Percentiles rank a stretch among this genome's conserved stretches.
phyloP scores from a whole-genome alignment of 306 rosid genomes.

The Dalbergia oliveri region DNA sequence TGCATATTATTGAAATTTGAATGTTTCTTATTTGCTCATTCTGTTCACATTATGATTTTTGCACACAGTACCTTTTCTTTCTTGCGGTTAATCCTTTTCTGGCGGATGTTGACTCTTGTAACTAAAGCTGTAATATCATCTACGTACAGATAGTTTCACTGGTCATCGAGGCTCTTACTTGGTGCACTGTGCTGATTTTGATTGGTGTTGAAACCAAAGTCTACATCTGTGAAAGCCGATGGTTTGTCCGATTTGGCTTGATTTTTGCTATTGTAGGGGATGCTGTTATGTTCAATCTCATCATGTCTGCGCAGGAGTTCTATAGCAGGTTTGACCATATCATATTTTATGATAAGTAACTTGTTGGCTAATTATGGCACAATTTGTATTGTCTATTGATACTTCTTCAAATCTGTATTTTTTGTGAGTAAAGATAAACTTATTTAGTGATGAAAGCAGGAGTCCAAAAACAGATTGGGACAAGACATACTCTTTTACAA shows the following conservation, averaged over 20 bases:
- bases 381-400: not conserved
- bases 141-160: slow-evolving; percentile 70
- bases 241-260: slow-evolving; percentile 89
- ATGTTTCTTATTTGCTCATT: slow-evolving; percentile 32
- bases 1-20: slow-evolving; percentile 26
- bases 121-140: slow-evolving; percentile 45
- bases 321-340: slow-evolving; percentile 68
- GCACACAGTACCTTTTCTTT: slow-evolving; percentile 24
- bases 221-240: slow-evolving; percentile 79
- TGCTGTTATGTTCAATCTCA: slow-evolving; percentile 79
- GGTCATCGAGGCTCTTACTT: slow-evolving; percentile 71
- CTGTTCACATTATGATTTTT: slow-evolving; percentile 18
- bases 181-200: slow-evolving; percentile 90
- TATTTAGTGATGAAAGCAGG: not conserved
- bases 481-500: slow-evolving; percentile 1
- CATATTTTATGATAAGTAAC: slow-evolving; percentile 23
- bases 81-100: slow-evolving; percentile 37
- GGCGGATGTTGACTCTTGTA: slow-evolving; percentile 26
- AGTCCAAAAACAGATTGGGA: slow-evolving; percentile 1
- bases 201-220: slow-evolving; percentile 75
- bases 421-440: no score
- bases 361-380: slow-evolving; percentile 36
- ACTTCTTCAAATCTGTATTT: not conserved
- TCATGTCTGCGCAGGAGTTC: slow-evolving; percentile 71
- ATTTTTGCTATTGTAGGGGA: slow-evolving; percentile 78